Evolutionary conservation across 1,139 yeast genomes (phyloP), one percentile per base, ranked within the genome.

Genomic region (Suhomyces taliae): DNA sequence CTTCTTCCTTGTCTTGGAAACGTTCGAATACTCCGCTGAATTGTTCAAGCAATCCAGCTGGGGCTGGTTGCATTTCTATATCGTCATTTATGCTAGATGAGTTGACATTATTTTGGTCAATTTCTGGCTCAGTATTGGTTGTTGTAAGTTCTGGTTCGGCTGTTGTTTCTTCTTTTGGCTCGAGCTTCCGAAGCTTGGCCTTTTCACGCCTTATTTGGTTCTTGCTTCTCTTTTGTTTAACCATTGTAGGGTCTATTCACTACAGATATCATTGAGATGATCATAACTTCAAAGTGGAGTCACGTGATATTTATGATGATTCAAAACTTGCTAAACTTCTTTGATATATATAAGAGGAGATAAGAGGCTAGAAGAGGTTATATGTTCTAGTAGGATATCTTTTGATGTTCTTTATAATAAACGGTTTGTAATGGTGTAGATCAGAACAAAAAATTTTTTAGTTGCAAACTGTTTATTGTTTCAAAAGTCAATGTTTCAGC

Each of bases 171-270:
- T 19, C 24, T 3, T 27, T 32, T 34, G 37, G 34, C 9, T 62
- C 62, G 8, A 64, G 47, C 58, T 78, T 82, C 56, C 78, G 69
- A 50, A 65, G 74, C 64, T 83, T 84, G 9, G 76, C 79, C 57
- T 73, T 72, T 57, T 82, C 88, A 46, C 90, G 70, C 48, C 91
- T 73, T 41, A 83, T 65, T 66, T 85, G 90, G 56, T 82, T 82
- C 67, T 82, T 82, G 5, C 81, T 67, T 53, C 82, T 69, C 47
- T 67, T 65, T 12, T 48, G 52, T 32, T 53, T 62, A 19, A 57
- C 61, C 69, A 64, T 64, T 14, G 19, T 39, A 31, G 19, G 31
- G 5, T 12, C 37, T 40, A 9, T 12, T 19, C 24, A 2, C 24
- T 19, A 34, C 19, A n/a, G 14, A 29, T 19, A 19, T 24, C 27